Conservation (phyloP, 129 eudicot species). For the carrot (Daucus carota) region DH1_v3.0 NC_030389.2:40718001-40718500, state of each 20-base stretch:
- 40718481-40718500: constrained; percentile 55
- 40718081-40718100: not conserved
- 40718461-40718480: constrained; percentile 38
- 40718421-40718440: constrained; percentile 63
- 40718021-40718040: no score
- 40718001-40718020: no score
- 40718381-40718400: constrained; percentile 55
- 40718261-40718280: constrained; percentile 48
- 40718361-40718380: constrained; percentile 84
- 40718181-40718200: constrained; percentile 38
- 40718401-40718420: constrained; percentile 41
- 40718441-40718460: constrained; percentile 63
- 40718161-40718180: constrained; percentile 62
- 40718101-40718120: not conserved
- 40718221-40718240: constrained; percentile 65
- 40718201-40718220: constrained; percentile 52
- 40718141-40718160: constrained; percentile 11
- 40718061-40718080: no score
- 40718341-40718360: constrained; percentile 72
- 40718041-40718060: no score
- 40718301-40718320: constrained; percentile 29
- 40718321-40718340: constrained; percentile 38
- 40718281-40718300: constrained; percentile 49
- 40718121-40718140: not conserved
- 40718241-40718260: constrained; percentile 63